These are phyloP conservation scores for Hypoxylon crocopeplum DNA, from an alignment of 495 filamentous ascomycete species.

Conservation along the genomic window DNA sequence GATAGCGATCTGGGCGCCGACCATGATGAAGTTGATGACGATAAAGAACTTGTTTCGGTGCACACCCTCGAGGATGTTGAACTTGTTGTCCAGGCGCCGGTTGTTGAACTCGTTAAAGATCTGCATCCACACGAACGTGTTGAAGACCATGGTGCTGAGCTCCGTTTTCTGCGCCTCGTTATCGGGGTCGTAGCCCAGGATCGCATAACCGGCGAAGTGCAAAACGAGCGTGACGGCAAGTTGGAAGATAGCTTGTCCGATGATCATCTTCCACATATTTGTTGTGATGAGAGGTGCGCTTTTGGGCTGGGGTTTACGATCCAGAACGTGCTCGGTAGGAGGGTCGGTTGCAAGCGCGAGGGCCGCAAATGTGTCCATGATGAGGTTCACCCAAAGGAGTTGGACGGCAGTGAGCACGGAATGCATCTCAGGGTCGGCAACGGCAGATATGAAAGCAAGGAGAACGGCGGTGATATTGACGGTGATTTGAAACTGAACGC, in stretches of 20 bases:
- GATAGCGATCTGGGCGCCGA: constrained; percentile 82
- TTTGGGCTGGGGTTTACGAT: constrained; percentile 79
- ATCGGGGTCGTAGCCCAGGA: constrained; percentile 62
- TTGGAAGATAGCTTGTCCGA: constrained; percentile 84
- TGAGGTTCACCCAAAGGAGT: constrained; percentile 89
- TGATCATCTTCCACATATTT: constrained; percentile 95
- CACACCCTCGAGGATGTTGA: constrained; percentile 91
- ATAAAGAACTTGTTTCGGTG: constrained; percentile 82
- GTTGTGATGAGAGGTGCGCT: constrained; percentile 76
- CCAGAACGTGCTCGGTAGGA: constrained; percentile 70
- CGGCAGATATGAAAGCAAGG: constrained; percentile 83
- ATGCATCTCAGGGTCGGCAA: constrained; percentile 66
- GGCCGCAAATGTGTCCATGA: constrained; percentile 97
- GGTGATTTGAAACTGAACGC: constrained; percentile 83
- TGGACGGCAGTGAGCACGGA: constrained; percentile 86
- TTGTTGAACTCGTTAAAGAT: constrained; percentile 89
- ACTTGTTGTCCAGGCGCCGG: constrained; percentile 75
- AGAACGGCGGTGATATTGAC: constrained; percentile 89
- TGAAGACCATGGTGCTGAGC: constrained; percentile 81
- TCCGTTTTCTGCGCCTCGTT: constrained; percentile 42
- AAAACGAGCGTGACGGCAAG: constrained; percentile 79
- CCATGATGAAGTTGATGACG: constrained; percentile 79
- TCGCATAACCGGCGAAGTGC: constrained; percentile 71
- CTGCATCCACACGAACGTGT: constrained; percentile 95
- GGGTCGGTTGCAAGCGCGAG: constrained; percentile 89